These are phyloP conservation scores for Malus fusca DNA, from an alignment of 306 rosid species.

Conservation along the genomic window DNA sequence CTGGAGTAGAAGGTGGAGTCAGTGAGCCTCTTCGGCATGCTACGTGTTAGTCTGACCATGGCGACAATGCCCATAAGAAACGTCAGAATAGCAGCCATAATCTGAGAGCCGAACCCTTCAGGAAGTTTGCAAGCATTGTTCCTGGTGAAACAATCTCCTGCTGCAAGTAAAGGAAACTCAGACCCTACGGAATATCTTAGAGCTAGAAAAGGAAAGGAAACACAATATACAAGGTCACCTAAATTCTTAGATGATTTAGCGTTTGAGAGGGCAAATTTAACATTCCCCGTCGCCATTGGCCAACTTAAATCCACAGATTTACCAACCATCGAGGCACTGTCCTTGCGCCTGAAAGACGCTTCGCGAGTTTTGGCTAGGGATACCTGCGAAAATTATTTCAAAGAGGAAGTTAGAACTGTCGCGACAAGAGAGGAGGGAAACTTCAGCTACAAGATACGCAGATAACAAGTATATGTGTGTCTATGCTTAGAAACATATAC, in stretches of 20 bases:
- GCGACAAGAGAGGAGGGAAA: neutral
- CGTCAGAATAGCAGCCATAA: slow-evolving; percentile 61
- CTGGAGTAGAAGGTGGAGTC: slow-evolving; percentile 67
- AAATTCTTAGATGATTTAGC: slow-evolving; percentile 28
- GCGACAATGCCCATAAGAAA: slow-evolving; percentile 70
- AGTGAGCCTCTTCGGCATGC: slow-evolving; percentile 73
- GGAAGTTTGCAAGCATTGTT: slow-evolving; percentile 35
- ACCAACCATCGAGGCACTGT: slow-evolving; percentile 30
- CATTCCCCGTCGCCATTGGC: slow-evolving; percentile 25
- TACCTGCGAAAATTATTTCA: slow-evolving; percentile 34
- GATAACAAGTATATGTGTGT: neutral
- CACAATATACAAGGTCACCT: neutral
- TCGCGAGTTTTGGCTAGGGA: slow-evolving; percentile 12
- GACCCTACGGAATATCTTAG: neutral
- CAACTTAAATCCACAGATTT: slow-evolving; percentile 22
- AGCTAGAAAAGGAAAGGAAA: neutral
- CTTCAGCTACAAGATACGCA: neutral
- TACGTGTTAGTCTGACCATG: slow-evolving; percentile 61
- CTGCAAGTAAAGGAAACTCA: neutral
- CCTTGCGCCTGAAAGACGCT: slow-evolving; percentile 12
- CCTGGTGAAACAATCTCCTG: slow-evolving; percentile 24
- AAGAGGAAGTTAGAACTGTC: slow-evolving; percentile 8
- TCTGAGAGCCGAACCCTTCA: slow-evolving; percentile 44
- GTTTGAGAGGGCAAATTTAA: slow-evolving; percentile 22
- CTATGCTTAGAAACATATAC: no score